phyloP scores from a whole-genome alignment of 495 filamentous ascomycete genomes.

The Parathielavia hyrcaniae region DNA sequence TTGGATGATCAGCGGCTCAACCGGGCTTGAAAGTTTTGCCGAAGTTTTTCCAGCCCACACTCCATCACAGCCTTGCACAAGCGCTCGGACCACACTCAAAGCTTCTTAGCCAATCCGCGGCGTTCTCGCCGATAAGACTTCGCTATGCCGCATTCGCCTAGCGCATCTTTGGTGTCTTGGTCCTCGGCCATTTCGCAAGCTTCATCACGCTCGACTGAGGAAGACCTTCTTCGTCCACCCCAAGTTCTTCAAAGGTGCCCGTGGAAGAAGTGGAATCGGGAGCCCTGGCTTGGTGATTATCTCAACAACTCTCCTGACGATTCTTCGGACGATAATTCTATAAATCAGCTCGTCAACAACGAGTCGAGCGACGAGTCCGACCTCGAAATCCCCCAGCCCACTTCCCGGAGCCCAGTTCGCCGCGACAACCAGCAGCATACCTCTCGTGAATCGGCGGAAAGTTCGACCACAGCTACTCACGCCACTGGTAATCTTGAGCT shows the following conservation, averaged over 20 bases:
- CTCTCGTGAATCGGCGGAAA: neutral
- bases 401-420: neutral
- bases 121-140: slow-evolving; percentile 2
- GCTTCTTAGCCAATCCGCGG: neutral
- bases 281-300: neutral
- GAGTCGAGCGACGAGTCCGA: neutral
- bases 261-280: neutral
- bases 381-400: neutral
- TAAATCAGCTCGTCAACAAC: neutral
- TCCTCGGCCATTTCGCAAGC: neutral
- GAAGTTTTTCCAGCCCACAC: slow-evolving; percentile 11
- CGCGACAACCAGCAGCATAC: neutral
- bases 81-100: neutral
- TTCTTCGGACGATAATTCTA: neutral
- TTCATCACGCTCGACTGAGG: neutral
- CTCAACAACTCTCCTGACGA: neutral
- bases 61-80: neutral
- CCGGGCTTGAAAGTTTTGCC: slow-evolving; percentile 3
- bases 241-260: neutral
- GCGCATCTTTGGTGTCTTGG: neutral
- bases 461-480: neutral
- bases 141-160: neutral
- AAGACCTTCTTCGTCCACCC: neutral
- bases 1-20: no score
- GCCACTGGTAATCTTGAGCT: neutral